Conservation (phyloP, 352 stramenopile species). For the Phytophthora ramorum region DNA sequence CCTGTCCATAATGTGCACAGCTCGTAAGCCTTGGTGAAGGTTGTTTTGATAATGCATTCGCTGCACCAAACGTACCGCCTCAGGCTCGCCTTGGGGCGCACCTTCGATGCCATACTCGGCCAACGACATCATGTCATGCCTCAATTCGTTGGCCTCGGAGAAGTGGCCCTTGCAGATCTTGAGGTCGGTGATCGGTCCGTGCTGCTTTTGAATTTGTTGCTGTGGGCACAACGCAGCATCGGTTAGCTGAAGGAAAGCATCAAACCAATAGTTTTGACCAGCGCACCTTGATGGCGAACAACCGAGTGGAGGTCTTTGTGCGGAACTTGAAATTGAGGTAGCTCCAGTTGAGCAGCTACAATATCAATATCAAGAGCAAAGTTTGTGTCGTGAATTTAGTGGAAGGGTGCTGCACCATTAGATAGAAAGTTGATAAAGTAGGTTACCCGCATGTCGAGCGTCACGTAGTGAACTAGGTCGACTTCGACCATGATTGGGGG, state of each 20-base stretch:
- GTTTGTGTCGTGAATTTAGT: background rate
- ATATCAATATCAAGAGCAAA: background rate
- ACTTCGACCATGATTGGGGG: slow-evolving; percentile 46
- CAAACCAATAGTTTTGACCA: background rate
- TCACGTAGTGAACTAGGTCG: slow-evolving; percentile 56
- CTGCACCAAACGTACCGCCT: slow-evolving; percentile 34
- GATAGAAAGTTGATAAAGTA: background rate
- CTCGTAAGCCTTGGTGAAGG: background rate
- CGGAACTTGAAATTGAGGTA: slow-evolving; percentile 69
- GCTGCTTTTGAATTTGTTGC: slow-evolving; percentile 61
- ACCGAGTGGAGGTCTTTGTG: slow-evolving; percentile 53
- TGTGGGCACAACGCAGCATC: slow-evolving; percentile 16
- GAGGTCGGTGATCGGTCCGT: slow-evolving; percentile 57
- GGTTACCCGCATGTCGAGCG: slow-evolving; percentile 60
- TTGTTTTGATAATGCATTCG: background rate
- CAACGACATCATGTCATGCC: slow-evolving; percentile 55
- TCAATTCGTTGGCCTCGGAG: slow-evolving; percentile 60
- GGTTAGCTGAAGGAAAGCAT: background rate
- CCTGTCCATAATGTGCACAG: slow-evolving; percentile 21
- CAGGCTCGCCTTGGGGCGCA: slow-evolving; percentile 43
- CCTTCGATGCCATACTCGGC: slow-evolving; percentile 61
- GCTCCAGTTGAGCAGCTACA: slow-evolving; percentile 66
- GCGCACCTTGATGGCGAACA: slow-evolving; percentile 60
- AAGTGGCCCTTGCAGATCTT: slow-evolving; percentile 70
- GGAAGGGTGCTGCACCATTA: background rate